Evolutionary conservation across 768 basidiomycete species (phyloP), one percentile per base, ranked within the genome.

Genomic region (Russula earlei): DNA sequence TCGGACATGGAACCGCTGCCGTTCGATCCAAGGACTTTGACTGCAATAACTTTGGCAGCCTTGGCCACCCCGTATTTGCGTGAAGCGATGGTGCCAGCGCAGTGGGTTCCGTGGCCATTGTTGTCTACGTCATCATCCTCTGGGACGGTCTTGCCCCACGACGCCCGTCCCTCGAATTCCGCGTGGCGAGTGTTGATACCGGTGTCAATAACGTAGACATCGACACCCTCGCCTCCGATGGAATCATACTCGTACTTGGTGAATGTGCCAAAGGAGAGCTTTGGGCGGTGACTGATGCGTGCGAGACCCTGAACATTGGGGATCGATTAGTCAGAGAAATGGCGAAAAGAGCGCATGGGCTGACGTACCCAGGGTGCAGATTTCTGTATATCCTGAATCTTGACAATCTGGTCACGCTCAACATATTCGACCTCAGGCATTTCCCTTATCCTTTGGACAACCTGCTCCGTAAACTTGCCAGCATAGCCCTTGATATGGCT

Each of bases 1-100:
- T 98, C 94, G 41, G 85, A 83, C 94, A 97, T 96, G 54, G 85
- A 79, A 8, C 96, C 96, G 61, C 86, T 90, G 34, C 96, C 96
- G 63, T 94, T 90, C 46, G 86, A 83, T n/a, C 93, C 92, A 45
- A 97, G 80, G 19, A 91, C 90, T 76, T 94, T 95, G 70, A 95
- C 91, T 33, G 92, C 92, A 61, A 87, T 77, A 62, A 95, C 78
- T 58, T 90, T 78, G 53, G 93, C 95, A 58, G 78, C 78, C 83
- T 99, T 98, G 49, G 96, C 93, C 43, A 99, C 92, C 72, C 96
- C 96, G 66, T 91, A 98, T 71, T 84, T 88, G 65, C 75, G 72
- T 5, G 90, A 92, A n/a, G 85, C 96, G 62, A 98, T 94, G 29
- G 94, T 99, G 52, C 94, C 94, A 44, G 94, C 93, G 63, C 91